phyloP scores from a whole-genome alignment of 208 protist genomes.

The Trypanosoma conorhini region DNA sequence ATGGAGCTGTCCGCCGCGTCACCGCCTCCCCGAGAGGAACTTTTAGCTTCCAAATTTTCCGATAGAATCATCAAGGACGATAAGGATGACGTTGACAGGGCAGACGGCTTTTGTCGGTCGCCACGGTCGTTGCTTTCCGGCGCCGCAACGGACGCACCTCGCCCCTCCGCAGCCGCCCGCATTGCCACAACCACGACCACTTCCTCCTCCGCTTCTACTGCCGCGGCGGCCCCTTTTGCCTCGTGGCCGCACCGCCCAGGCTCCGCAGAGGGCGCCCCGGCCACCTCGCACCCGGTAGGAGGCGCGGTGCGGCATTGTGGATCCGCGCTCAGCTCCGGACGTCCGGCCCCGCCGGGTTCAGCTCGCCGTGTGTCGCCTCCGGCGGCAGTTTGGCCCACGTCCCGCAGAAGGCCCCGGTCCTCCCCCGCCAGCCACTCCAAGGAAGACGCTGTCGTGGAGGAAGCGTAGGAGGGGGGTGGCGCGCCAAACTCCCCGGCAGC shows the following conservation, averaged over 20 bases:
- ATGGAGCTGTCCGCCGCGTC: slow-evolving; percentile 9
- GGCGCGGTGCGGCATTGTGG: background rate
- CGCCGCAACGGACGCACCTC: background rate
- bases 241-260: background rate
- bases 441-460: background rate
- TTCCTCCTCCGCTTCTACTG: background rate
- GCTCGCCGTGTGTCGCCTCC: background rate
- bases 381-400: background rate
- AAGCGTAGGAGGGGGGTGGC: background rate
- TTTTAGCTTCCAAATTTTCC: background rate
- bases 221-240: background rate
- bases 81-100: background rate
- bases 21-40: background rate
- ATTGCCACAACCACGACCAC: background rate
- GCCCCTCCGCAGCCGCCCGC: background rate
- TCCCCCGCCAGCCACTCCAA: background rate
- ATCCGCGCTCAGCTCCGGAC: background rate
- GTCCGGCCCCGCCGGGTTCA: background rate
- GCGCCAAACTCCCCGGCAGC: slow-evolving; percentile 1
- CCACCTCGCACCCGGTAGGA: background rate
- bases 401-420: background rate
- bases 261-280: background rate
- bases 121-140: background rate
- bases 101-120: background rate
- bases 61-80: background rate